phyloP scores from a whole-genome alignment of 139 green algal genomes.

The Chlorella vulgaris region DNA sequence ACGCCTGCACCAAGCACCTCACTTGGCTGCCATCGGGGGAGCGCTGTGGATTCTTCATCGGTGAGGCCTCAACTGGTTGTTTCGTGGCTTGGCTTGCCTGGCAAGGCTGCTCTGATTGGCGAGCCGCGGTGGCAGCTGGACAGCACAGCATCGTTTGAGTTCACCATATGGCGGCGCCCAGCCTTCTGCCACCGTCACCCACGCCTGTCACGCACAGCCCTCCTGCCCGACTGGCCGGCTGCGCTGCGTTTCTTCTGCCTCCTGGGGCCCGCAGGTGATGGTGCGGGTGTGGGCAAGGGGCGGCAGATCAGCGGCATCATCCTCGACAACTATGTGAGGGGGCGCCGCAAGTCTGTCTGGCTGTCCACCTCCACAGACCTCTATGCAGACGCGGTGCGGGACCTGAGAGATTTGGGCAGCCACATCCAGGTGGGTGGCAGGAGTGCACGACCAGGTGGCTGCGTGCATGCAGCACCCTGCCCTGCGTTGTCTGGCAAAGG shows the following conservation, averaged over 20 bases:
- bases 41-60: conserved; percentile 64
- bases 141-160: no score
- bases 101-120: no score
- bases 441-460: no score
- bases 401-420: conserved; percentile 69
- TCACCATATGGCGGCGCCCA: no score
- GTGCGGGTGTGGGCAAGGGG: conserved; percentile 87
- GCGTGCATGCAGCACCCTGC: no score
- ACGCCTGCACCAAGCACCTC: conserved; percentile 83
- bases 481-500: no score
- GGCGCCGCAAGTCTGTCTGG: conserved; percentile 71
- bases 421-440: conserved; percentile 48
- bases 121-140: background rate
- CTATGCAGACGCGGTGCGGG: conserved; percentile 69
- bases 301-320: conserved; percentile 81
- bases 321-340: conserved; percentile 83
- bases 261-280: conserved; percentile 55
- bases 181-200: no score
- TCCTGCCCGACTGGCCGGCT: no score
- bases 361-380: conserved; percentile 73
- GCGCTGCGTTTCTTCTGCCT: background rate
- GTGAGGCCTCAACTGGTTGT: background rate
- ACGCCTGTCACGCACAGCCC: no score
- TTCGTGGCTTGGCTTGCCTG: background rate
- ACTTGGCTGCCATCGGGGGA: conserved; percentile 72